Base-by-base conservation (phyloP, 148 eudicot genomes). In the Tetragonia tetragonoides region DNA sequence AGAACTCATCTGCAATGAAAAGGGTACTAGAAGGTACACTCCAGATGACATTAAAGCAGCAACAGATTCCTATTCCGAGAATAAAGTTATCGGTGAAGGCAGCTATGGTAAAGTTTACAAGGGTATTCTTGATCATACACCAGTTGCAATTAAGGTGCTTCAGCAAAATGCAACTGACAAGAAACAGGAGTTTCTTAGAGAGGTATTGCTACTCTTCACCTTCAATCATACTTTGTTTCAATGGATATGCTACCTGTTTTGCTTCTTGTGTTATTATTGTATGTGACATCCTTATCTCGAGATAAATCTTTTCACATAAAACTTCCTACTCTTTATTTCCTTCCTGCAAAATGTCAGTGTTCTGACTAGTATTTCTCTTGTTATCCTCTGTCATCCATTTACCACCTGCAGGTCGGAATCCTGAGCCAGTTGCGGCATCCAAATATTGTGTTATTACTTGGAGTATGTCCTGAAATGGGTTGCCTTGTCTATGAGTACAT, bases 91-190 rank as follows among this genome's bases (percentile, higher is more conserved):
- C 81, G 98, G 98, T 74, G 92, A 91, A 83, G 98, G 98, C 21
- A 82, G 89, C 6, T 93, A 90, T 76, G 94, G 90, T 54, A 91
- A 87, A 88, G 96, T 93, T 75, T 93, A 91, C 70, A 84, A 68
- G 82, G 88, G 97, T 70, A 81, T 74, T 60, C 92, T 93, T 53
- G 96, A 93, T 87, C 93, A 87, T 73, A 91, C 87, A 21, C 81
- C 86, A 5, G 98, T 91, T 44, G 98, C 97, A 59, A 83, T 93
- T 51, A 93, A 93, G 88, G 92, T 88, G 81, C 91, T 90, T 76
- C 88, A 59, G 73, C 83, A 88, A 39, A 85, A 86, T 83, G 86
- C 92, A 65, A 74, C 83, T 40, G 92, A 90, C 68, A 92, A 90
- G 86, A 90, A 85, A 82, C 86, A 87, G 51, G 91, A 90, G 81